Conservation (phyloP, 352 stramenopile species). For the Phytophthora constricta region DNA sequence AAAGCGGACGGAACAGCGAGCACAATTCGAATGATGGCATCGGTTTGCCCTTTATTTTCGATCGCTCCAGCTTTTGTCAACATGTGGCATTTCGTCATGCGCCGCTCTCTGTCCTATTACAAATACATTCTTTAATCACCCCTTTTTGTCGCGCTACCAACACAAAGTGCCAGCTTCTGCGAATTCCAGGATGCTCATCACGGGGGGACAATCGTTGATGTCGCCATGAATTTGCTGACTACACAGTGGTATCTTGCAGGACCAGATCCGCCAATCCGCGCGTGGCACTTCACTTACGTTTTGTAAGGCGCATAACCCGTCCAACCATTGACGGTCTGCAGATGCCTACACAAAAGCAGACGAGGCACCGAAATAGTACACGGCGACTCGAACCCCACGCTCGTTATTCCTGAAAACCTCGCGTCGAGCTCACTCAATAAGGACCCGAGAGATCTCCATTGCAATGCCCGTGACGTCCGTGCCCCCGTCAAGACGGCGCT, state of each 20-base stretch:
- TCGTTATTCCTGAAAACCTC: slow-evolving; percentile 34
- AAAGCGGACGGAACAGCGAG: no score
- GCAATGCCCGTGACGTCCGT: not conserved
- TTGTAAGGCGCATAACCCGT: not conserved
- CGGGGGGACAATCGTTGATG: slow-evolving; percentile 19
- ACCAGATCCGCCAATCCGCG: no score
- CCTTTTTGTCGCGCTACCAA: no score
- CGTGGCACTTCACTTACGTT: not conserved
- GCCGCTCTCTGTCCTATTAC: no score
- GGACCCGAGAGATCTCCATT: no score
- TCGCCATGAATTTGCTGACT: slow-evolving; percentile 17
- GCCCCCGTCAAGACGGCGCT: slow-evolving; percentile 6
- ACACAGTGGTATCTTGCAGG: slow-evolving; percentile 25
- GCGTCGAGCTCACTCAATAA: not conserved
- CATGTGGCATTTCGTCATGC: no score
- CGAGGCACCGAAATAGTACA: slow-evolving; percentile 30
- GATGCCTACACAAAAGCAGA: not conserved
- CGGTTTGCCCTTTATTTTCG: no score
- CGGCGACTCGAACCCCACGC: slow-evolving; percentile 1
- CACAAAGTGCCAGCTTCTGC: not conserved
- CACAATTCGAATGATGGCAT: slow-evolving; percentile 30
- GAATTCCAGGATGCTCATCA: slow-evolving; percentile 15
- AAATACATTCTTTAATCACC: no score
- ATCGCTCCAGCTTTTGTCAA: no score
- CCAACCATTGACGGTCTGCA: slow-evolving; percentile 1